Percentiles rank a stretch among this genome's conserved stretches.
Conservation (phyloP, 2,329 filamentous ascomycete species). For the Sporothrix schenckii region DNA sequence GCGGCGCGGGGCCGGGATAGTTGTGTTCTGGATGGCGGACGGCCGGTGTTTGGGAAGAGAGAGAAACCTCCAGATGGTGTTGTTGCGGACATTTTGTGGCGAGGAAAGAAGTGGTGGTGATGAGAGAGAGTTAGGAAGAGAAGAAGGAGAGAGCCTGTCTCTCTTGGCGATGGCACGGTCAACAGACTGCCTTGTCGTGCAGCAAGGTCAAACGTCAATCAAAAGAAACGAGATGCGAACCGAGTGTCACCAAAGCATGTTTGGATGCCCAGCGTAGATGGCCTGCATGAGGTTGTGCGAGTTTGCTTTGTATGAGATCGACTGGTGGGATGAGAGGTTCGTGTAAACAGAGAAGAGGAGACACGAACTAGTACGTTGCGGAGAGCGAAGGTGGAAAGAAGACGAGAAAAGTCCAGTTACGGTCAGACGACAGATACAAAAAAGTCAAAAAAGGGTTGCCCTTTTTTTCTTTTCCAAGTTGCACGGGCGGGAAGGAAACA, state of each 20-base stretch:
- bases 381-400: not conserved
- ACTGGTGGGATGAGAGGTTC: not conserved
- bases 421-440: not conserved
- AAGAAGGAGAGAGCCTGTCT: conserved; percentile 12
- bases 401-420: not conserved
- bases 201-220: not conserved
- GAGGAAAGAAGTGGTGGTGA: not conserved
- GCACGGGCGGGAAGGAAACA: conserved; percentile 24
- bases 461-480: conserved; percentile 5
- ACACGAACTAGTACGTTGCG: not conserved
- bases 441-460: not conserved
- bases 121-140: not conserved
- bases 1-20: conserved; percentile 45
- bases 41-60: conserved; percentile 58
- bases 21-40: conserved; percentile 51
- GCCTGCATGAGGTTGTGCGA: conserved; percentile 13
- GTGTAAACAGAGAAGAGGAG: not conserved
- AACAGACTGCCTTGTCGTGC: not conserved
- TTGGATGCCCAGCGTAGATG: conserved; percentile 1
- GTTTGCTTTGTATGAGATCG: not conserved
- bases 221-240: not conserved
- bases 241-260: conserved; percentile 27
- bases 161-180: not conserved
- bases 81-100: conserved; percentile 46
- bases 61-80: conserved; percentile 56